Evolutionary conservation across 2,329 filamentous ascomycete genomes (phyloP).

Genomic region (Calcarisporium arbuscula): DNA sequence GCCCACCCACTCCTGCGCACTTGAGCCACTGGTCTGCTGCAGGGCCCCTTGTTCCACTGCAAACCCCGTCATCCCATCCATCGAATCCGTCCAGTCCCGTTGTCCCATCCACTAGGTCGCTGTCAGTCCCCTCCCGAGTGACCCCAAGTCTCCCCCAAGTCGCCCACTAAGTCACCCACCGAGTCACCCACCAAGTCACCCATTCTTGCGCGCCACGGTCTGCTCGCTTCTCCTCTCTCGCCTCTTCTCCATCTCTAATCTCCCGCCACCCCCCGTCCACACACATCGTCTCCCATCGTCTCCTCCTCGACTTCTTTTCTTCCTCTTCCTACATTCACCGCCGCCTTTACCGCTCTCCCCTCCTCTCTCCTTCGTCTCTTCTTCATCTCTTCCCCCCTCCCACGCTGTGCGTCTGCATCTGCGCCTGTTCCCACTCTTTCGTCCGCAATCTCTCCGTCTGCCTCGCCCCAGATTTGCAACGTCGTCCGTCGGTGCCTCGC

Average conservation of each 20-base stretch:
- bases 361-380: slow-evolving; percentile 4
- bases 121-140: too few species aligned
- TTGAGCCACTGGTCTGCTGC: too few species aligned
- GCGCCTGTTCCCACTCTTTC: slow-evolving; percentile 6
- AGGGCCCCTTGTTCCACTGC: too few species aligned
- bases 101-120: too few species aligned
- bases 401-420: not conserved
- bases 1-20: too few species aligned
- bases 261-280: slow-evolving; percentile 6
- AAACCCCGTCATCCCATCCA: too few species aligned
- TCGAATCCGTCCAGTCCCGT: too few species aligned
- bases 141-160: too few species aligned
- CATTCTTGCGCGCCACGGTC: not conserved
- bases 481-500: slow-evolving; percentile 5
- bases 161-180: too few species aligned
- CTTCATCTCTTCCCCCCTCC: slow-evolving; percentile 4
- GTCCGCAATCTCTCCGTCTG: slow-evolving; percentile 5
- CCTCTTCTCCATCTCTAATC: slow-evolving; percentile 17
- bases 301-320: too few species aligned
- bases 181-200: too few species aligned
- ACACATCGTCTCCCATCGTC: slow-evolving; percentile 6
- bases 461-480: slow-evolving; percentile 6
- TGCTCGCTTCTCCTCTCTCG: slow-evolving; percentile 7
- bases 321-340: too few species aligned
- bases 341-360: not conserved